These are phyloP conservation scores for Komagataella mondaviorum DNA, from an alignment of 805 yeast species.

Conservation along the genomic window DNA sequence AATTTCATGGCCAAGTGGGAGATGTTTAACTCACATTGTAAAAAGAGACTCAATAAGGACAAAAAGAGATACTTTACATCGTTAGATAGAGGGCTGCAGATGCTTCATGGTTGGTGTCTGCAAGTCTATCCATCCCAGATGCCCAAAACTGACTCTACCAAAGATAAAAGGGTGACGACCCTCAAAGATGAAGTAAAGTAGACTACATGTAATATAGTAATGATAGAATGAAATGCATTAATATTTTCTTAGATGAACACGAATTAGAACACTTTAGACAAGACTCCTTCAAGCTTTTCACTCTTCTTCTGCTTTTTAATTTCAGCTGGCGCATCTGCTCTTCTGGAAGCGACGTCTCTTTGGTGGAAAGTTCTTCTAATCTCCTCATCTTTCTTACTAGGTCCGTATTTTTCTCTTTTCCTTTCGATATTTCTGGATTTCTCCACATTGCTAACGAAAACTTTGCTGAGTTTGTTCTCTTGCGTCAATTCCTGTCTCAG, in stretches of 20 bases:
- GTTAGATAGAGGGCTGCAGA: neutral
- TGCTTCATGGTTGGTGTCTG: neutral
- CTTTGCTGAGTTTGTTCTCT: slow-evolving; percentile 76
- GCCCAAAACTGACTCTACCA: neutral
- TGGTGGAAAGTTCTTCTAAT: slow-evolving; percentile 58
- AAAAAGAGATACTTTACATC: neutral
- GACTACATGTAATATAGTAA: neutral
- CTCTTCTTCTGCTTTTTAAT: slow-evolving; percentile 25
- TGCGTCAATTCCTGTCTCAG: slow-evolving; percentile 81
- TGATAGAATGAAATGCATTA: neutral
- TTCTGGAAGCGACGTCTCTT: slow-evolving; percentile 47
- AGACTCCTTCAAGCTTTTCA: slow-evolving; percentile 30
- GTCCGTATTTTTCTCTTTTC: slow-evolving; percentile 26
- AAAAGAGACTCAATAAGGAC: neutral
- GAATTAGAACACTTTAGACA: slow-evolving; percentile 35
- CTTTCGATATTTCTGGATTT: slow-evolving; percentile 64
- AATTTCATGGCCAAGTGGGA: neutral
- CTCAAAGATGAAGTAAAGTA: neutral
- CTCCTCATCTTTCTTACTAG: slow-evolving; percentile 11
- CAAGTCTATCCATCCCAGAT: neutral
- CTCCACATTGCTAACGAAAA: slow-evolving; percentile 75
- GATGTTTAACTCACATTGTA: neutral
- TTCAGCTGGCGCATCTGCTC: slow-evolving; percentile 45
- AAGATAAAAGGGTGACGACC: neutral
- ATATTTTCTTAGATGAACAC: neutral